Evolutionary conservation across 331 rosid genomes (phyloP).

Genomic region (Pyrus hybrid): DNA sequence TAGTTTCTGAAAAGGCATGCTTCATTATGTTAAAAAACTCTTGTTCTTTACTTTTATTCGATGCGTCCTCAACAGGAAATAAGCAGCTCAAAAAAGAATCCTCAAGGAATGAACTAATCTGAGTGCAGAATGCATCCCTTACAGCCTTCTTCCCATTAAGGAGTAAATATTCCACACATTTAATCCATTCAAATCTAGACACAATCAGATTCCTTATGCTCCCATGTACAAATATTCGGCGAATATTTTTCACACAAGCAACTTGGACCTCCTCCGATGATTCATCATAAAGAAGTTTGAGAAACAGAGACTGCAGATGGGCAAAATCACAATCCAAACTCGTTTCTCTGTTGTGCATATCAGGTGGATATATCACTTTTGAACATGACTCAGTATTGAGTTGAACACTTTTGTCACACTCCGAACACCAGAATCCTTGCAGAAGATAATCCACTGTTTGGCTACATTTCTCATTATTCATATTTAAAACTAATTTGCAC

Average conservation of each 20-base stretch:
- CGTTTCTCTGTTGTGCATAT: slow-evolving; percentile 24
- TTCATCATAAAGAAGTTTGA: slow-evolving; percentile 69
- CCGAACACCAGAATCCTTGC: slow-evolving; percentile 85
- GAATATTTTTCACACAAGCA: slow-evolving; percentile 58
- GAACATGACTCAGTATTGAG: slow-evolving; percentile 25
- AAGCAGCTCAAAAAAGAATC: slow-evolving; percentile 43
- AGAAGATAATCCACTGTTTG: slow-evolving; percentile 50
- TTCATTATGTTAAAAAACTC: slow-evolving; percentile 50
- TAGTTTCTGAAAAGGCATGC: slow-evolving; percentile 40
- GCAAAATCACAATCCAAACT: slow-evolving; percentile 38
- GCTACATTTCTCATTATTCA: slow-evolving; percentile 30
- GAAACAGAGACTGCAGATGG: slow-evolving; percentile 51
- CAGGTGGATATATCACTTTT: slow-evolving; percentile 27
- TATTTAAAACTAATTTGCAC: slow-evolving; percentile 49
- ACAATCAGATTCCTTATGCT: slow-evolving; percentile 30
- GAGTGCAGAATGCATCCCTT: slow-evolving; percentile 82
- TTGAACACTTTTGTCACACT: slow-evolving; percentile 49
- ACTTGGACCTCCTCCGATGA: slow-evolving; percentile 82
- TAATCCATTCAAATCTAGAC: slow-evolving; percentile 58
- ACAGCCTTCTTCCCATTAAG: slow-evolving; percentile 47
- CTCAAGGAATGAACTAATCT: slow-evolving; percentile 63
- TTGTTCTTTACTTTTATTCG: slow-evolving; percentile 47
- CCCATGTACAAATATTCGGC: slow-evolving; percentile 66
- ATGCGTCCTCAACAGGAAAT: slow-evolving; percentile 36
- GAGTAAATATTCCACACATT: slow-evolving; percentile 54